A percentile compares a stretch with the other conserved stretches of the same genome.
Evolutionary conservation across 2,329 filamentous ascomycete species (phyloP).

Genomic region (Claviceps lovelessii): DNA sequence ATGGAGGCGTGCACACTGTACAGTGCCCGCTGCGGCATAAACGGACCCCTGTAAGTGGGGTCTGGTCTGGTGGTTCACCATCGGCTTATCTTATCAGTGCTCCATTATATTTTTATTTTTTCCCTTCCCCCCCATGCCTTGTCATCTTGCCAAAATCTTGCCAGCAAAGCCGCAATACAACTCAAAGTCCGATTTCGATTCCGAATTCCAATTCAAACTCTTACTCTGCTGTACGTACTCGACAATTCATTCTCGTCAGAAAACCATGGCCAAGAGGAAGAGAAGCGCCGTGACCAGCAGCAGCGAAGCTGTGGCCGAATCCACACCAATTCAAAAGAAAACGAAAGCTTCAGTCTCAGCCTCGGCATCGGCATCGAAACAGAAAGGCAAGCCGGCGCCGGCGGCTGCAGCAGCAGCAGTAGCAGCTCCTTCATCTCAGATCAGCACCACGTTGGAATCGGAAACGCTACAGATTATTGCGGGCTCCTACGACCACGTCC

Average conservation of each 20-base stretch:
- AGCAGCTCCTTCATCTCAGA: neutral
- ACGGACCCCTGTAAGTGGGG: too few relatives aligned
- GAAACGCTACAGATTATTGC: slow-evolving; percentile 76
- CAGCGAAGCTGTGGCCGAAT: slow-evolving; percentile 12
- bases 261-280: slow-evolving; percentile 34
- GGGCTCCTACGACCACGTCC: slow-evolving; percentile 83
- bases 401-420: slow-evolving; percentile 7
- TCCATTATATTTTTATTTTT: slow-evolving; percentile 3
- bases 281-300: slow-evolving; percentile 21
- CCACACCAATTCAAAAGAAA: slow-evolving; percentile 21
- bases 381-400: slow-evolving; percentile 1
- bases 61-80: neutral
- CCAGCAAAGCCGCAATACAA: too few relatives aligned
- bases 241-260: neutral
- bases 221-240: too few relatives aligned
- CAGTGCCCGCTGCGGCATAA: too few relatives aligned
- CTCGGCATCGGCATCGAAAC: neutral
- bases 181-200: too few relatives aligned
- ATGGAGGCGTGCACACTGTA: too few relatives aligned
- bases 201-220: too few relatives aligned
- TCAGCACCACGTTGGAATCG: neutral
- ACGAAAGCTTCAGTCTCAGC: slow-evolving; percentile 9
- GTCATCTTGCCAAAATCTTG: too few relatives aligned
- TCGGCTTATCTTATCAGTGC: slow-evolving; percentile 4
- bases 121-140: neutral